Base-by-base conservation (phyloP, 2,329 filamentous ascomycete species). In the Pseudonectria buxi region DNA sequence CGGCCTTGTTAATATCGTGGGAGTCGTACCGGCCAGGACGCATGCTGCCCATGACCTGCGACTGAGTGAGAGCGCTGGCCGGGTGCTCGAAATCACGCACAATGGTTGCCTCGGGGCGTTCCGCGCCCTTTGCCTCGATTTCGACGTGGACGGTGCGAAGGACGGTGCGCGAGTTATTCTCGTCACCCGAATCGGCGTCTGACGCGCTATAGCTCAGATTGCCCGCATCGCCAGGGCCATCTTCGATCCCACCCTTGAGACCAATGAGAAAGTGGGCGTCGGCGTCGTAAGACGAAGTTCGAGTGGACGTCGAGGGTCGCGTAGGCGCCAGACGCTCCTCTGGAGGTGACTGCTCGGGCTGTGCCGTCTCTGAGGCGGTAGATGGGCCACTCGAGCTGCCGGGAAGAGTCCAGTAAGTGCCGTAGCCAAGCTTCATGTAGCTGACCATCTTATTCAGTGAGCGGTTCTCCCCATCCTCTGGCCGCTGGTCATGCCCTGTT, bases 101-200 rank as follows among this genome's bases (percentile, higher is more conserved):
- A 14, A 67, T 60, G 30, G 69, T 63, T 6, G 58, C 59, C 45
- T 72, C 68, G 4, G 62, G 54, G n/a, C 56, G 63, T 14, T 61
- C 55, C 16, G 53, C 43, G 13, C 54, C 56, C 37, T 59, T 58
- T 7, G 59, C 56, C 33, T 77, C 69, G 14, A 83, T 59, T 50
- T 86, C 79, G 15, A 87, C 70, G 14, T 81, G 75, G 15, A 89
- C 47, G 1, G 81, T 85, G 31, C 83, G 73, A 3, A 86, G 60
- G 10, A 78, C 58, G 9, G 75, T 80, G 22, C 81, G 71, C 1
- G 72, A 67, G 42, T 76, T 71, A 35, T 64, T 45, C 26, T 64
- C 61, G 14, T 44, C 37, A 3, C 54, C 42, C 3, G 55, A 45
- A 4, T 43, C 44, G 10, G 61, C 57, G 4, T 64, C 60, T 3